phyloP scores from a whole-genome alignment of 2,329 filamentous ascomycete species.

The Annulohypoxylon truncatum region DNA sequence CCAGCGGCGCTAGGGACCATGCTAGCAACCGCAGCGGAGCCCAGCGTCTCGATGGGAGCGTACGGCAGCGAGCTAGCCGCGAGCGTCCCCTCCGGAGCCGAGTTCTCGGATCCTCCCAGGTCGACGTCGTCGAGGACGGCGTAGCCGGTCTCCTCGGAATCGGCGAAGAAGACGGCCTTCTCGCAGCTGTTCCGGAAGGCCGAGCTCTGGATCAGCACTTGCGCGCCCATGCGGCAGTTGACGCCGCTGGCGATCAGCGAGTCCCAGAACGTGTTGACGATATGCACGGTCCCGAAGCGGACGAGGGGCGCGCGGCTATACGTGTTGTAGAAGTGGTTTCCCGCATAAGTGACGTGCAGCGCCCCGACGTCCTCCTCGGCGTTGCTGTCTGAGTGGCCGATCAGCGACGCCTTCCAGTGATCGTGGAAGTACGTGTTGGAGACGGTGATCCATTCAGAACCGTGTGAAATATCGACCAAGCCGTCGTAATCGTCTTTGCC shows the following conservation, averaged over 20 bases:
- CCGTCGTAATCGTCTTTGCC: conserved; percentile 79
- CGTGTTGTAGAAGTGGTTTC: conserved; percentile 77
- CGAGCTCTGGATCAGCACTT: conserved; percentile 63
- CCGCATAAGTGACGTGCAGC: conserved; percentile 75
- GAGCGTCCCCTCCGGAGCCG: conserved; percentile 63
- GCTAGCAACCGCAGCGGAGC: conserved; percentile 59
- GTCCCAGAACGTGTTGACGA: conserved; percentile 57
- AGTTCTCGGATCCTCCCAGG: conserved; percentile 59
- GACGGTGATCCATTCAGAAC: conserved; percentile 69
- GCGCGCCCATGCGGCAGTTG: conserved; percentile 61
- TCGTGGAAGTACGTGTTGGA: conserved; percentile 59
- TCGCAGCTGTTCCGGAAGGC: conserved; percentile 42
- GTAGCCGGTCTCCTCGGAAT: conserved; percentile 57
- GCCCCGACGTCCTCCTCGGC: conserved; percentile 70
- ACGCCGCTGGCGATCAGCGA: conserved; percentile 56
- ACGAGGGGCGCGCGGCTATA: conserved; percentile 66
- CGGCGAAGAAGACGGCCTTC: conserved; percentile 48
- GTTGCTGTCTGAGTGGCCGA: conserved; percentile 69
- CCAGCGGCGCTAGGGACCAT: conserved; percentile 56
- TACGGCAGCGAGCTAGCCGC: conserved; percentile 61
- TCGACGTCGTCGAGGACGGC: conserved; percentile 56
- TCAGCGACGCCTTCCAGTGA: conserved; percentile 55
- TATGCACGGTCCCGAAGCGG: conserved; percentile 68
- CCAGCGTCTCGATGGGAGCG: conserved; percentile 61
- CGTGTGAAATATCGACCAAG: conserved; percentile 72